Conservation (phyloP, 352 stramenopile species). For the Phytophthora sp. region DNA sequence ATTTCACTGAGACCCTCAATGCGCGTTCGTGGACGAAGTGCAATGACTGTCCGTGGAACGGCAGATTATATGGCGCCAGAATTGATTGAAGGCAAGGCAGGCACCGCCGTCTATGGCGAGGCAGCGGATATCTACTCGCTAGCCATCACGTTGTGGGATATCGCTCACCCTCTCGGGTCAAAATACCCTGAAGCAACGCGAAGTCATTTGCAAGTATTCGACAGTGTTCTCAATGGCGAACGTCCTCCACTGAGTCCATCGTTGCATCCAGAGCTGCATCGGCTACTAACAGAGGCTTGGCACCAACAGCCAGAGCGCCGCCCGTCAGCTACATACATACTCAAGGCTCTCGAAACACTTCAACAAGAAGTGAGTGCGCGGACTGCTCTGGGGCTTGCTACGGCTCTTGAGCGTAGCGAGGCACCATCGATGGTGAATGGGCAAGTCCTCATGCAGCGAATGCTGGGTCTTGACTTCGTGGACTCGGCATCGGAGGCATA, state of each 20-base stretch:
- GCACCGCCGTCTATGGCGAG: constrained; percentile 71
- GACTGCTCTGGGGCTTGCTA: constrained; percentile 41
- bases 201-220: constrained; percentile 77
- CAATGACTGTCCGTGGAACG: constrained; percentile 80
- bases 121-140: constrained; percentile 76
- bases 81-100: constrained; percentile 74
- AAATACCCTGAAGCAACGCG: constrained; percentile 68
- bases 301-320: constrained; percentile 52
- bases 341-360: constrained; percentile 54
- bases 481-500: constrained; percentile 52
- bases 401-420: constrained; percentile 31
- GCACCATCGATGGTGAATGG: constrained; percentile 44
- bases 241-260: constrained; percentile 48
- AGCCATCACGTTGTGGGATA: constrained; percentile 84
- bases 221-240: constrained; percentile 63
- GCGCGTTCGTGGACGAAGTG: constrained; percentile 36
- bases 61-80: constrained; percentile 87
- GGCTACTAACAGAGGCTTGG: constrained; percentile 63
- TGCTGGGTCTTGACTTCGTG: constrained; percentile 66
- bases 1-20: constrained; percentile 30
- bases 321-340: constrained; percentile 55
- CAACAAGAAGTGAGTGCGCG: constrained; percentile 52
- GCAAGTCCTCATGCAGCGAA: constrained; percentile 61
- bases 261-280: constrained; percentile 43
- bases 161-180: constrained; percentile 59